Conservation (phyloP, 2,329 filamentous ascomycete genomes). For the Penicillium sp. region DNA sequence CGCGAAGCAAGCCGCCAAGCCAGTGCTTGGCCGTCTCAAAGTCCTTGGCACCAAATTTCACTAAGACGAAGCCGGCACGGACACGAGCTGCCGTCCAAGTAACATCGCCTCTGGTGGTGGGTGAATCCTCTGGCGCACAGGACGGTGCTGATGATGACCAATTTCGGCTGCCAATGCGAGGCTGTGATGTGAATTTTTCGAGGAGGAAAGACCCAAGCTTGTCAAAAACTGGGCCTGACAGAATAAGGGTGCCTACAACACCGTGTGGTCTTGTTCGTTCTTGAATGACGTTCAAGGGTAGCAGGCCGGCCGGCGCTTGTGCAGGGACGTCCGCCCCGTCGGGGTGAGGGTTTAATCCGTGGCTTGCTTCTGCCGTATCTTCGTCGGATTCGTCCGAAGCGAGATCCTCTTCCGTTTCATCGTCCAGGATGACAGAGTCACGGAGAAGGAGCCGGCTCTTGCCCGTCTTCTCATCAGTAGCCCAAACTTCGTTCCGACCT, state of each 20-base stretch:
- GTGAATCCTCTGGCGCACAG: slow-evolving; percentile 24
- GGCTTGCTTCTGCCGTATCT: slow-evolving; percentile 38
- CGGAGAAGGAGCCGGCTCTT: slow-evolving; percentile 72
- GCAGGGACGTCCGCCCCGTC: slow-evolving; percentile 18
- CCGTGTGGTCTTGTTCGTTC: slow-evolving; percentile 74
- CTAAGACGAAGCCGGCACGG: slow-evolving; percentile 75
- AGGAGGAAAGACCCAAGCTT: slow-evolving; percentile 74
- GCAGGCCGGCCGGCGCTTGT: slow-evolving; percentile 20
- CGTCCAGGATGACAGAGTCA: slow-evolving; percentile 78
- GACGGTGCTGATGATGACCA: slow-evolving; percentile 55
- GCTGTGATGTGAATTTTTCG: slow-evolving; percentile 74
- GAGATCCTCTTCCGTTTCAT: slow-evolving; percentile 40
- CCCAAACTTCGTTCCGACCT: slow-evolving; percentile 80
- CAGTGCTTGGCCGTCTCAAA: slow-evolving; percentile 82
- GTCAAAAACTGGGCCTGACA: slow-evolving; percentile 73
- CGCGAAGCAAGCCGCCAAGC: slow-evolving; percentile 74
- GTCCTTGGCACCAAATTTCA: slow-evolving; percentile 84
- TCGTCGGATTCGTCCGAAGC: slow-evolving; percentile 17
- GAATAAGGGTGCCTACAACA: slow-evolving; percentile 81
- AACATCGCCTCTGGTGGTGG: slow-evolving; percentile 56
- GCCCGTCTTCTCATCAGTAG: slow-evolving; percentile 37
- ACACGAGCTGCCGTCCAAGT: slow-evolving; percentile 83
- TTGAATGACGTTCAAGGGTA: slow-evolving; percentile 35
- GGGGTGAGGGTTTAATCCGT: slow-evolving; percentile 16
- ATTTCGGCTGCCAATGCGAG: slow-evolving; percentile 80